Base-by-base conservation (phyloP, 305 asterid species). In the Solanum chacoense region DNA sequence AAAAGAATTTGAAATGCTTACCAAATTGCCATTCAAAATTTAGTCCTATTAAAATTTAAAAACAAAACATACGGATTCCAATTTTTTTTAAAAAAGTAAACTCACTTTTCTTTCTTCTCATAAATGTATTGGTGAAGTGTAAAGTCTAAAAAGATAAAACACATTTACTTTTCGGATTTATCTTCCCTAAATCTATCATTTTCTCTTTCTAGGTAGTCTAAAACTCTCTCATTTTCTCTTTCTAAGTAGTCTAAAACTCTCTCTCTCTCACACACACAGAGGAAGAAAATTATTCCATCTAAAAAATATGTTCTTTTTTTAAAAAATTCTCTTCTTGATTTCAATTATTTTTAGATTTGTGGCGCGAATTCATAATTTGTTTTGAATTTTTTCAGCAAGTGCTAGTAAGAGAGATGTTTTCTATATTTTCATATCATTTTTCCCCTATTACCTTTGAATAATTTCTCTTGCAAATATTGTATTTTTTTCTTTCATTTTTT, bases 231-330 rank as follows among this genome's bases (percentile, higher is more conserved):
- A 45, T 45, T 13, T 45, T 45, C 20, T 45, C 59, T 45, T 45
- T 13, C 5, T 13, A 45, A 45, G 59, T 45, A 45, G 59, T 45
- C 59, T 6, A 45, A 45, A 45, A 42, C 18, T 4, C 8, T 4
- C 6, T 7, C 65, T 16, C 65, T 50, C n/a, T 18, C n/a, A 0
- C n/a, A 3, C 38, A 36, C 11, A 37, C 42, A 37, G 1, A 38
- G 50, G 65, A 55, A 18, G 11, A 55, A 55, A 2, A 55, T 18
- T 20, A 9, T 59, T 59, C 69, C 69, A 59, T n/a, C 28, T 2
- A 1, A 0, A 10, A 65, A 24, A 22, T 1, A n/a, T 2, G 31
- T 65, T n/a, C 0, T 1, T 59, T 59, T 22, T 24, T n/a, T 0
- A 2, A 5, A 45, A 55, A 16, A 50, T 0, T 18, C 24, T 16